Percentiles rank a stretch among this genome's conserved stretches.
These are phyloP conservation scores for Naganishia antarctica DNA, from an alignment of 768 basidiomycete species.

Conservation along the genomic window DNA sequence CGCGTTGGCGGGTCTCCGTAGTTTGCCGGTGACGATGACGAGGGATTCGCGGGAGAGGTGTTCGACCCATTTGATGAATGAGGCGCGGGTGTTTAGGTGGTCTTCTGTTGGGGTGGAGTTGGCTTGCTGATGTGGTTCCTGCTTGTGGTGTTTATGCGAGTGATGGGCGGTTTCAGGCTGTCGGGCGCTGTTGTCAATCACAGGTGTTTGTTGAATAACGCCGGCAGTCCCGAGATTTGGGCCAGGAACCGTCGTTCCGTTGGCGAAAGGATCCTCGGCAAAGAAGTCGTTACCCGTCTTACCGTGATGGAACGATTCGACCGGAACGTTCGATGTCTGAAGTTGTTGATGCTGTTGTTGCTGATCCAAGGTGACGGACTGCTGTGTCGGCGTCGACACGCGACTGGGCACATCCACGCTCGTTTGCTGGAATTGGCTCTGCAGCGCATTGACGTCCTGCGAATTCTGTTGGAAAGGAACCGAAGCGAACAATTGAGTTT, in stretches of 20 bases:
- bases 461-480: background rate
- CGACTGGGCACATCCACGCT: background rate
- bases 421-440: background rate
- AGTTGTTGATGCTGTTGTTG: background rate
- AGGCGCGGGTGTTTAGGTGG: slow-evolving; percentile 9
- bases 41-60: slow-evolving; percentile 63
- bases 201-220: too few relatives aligned
- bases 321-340: background rate
- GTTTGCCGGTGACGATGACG: slow-evolving; percentile 73
- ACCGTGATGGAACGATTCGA: slow-evolving; percentile 56
- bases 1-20: slow-evolving; percentile 57
- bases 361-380: background rate
- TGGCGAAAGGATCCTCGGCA: background rate
- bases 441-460: background rate
- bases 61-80: slow-evolving; percentile 35
- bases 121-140: background rate
- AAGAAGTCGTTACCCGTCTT: slow-evolving; percentile 16
- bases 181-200: too few relatives aligned
- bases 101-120: too few relatives aligned
- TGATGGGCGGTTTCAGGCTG: background rate
- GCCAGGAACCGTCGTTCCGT: too few relatives aligned
- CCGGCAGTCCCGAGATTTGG: too few relatives aligned
- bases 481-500: background rate
- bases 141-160: background rate
- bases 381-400: background rate